Evolutionary conservation across 257 asterid genomes (phyloP).

Genomic region (Verbena officinalis): DNA sequence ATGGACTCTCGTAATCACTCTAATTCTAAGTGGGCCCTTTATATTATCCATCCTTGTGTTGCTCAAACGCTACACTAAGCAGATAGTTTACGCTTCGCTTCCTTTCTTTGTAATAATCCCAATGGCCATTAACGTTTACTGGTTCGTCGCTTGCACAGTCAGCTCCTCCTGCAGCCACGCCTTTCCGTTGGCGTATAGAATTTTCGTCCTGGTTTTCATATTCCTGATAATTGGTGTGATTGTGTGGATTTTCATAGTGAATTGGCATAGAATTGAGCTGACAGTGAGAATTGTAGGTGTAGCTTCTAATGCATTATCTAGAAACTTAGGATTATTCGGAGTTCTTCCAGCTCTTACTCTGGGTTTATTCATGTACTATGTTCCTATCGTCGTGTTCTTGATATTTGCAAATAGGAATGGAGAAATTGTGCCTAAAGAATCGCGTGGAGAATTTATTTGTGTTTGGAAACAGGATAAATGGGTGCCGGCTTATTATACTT

Average conservation of each 20-base stretch:
- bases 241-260: conserved; percentile 83
- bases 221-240: conserved; percentile 76
- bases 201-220: conserved; percentile 65
- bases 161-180: conserved; percentile 74
- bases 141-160: conserved; percentile 93
- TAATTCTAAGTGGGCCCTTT: conserved; percentile 64
- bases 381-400: conserved; percentile 76
- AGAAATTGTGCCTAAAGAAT: conserved; percentile 63
- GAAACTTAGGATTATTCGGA: conserved; percentile 74
- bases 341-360: conserved; percentile 72
- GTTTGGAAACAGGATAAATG: conserved; percentile 92
- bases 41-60: conserved; percentile 58
- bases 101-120: conserved; percentile 90
- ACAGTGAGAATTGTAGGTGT: conserved; percentile 82
- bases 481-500: conserved; percentile 88
- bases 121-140: conserved; percentile 62
- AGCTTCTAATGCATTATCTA: conserved; percentile 69
- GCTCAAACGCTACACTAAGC: conserved; percentile 85
- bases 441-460: conserved; percentile 63
- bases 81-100: conserved; percentile 78
- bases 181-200: conserved; percentile 74
- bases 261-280: conserved; percentile 90
- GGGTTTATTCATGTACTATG: conserved; percentile 64
- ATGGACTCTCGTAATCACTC: conserved; percentile 81
- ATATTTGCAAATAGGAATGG: conserved; percentile 81